Evolutionary conservation across 1,139 yeast species (phyloP).

Genomic region (Fermentozyma sake): DNA sequence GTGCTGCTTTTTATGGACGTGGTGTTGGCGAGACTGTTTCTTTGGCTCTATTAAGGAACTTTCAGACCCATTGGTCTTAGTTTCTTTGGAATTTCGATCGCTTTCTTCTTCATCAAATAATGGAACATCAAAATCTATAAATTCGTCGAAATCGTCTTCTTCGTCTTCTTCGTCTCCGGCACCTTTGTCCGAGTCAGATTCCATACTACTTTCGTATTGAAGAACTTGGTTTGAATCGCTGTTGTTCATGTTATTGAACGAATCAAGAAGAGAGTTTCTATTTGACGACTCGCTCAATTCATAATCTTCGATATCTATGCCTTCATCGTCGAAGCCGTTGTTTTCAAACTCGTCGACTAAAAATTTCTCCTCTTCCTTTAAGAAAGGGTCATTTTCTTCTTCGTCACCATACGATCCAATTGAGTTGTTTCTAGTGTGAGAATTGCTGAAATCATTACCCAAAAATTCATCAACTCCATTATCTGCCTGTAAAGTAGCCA

Average conservation of each 20-base stretch:
- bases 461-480: constrained; percentile 33
- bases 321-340: constrained; percentile 43
- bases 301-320: constrained; percentile 13
- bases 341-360: constrained; percentile 46
- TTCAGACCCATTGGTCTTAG: background rate
- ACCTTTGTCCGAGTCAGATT: constrained; percentile 24
- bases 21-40: constrained; percentile 2
- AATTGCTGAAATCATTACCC: constrained; percentile 9
- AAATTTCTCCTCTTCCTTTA: constrained; percentile 44
- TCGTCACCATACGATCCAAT: constrained; percentile 43
- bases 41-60: constrained; percentile 2
- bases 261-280: constrained; percentile 17
- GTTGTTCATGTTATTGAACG: constrained; percentile 20
- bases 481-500: constrained; percentile 65
- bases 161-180: constrained; percentile 27
- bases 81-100: background rate
- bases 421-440: constrained; percentile 30
- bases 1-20: constrained; percentile 7
- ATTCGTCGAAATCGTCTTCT: constrained; percentile 19
- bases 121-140: constrained; percentile 14
- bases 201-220: constrained; percentile 28
- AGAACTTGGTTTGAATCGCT: constrained; percentile 21
- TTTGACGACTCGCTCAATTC: constrained; percentile 12
- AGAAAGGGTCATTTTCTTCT: constrained; percentile 47
- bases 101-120: constrained; percentile 7